Base-by-base conservation (phyloP, 768 basidiomycete species). In the Glaciozyma antarctica region DNA sequence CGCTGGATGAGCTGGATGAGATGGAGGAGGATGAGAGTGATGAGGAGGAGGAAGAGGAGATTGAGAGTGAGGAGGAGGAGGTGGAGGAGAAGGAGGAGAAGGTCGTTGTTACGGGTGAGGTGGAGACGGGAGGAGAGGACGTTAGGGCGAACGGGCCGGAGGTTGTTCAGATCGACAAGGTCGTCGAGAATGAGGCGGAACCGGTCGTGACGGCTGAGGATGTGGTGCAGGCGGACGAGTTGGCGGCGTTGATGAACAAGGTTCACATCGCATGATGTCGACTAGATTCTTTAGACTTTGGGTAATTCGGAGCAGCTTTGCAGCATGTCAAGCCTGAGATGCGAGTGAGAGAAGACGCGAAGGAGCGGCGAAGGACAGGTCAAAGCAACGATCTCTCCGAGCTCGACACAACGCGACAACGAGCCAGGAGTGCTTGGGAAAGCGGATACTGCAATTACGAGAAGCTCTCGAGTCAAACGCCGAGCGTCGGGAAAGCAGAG, bases 171-270 rank as follows among this genome's bases (percentile, higher is more conserved):
- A 70, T 64, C 22, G 71, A 73, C 58, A 47, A 43, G 10, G 41
- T 44, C 55, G 68, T 73, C 43, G 66, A 54, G 57, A 71, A 73
- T 26, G 71, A 68, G 43, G 77, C 80, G 30, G 60, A 67, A 52
- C 61, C 64, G 26, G 55, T 30, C 41, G 47, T 12, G 2, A 41
- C 34, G 15, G 56, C 65, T n/a, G 48, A 54, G 47, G 38, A 52
- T 44, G 44, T 21, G 48, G 62, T 71, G 62, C 65, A 72, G 54
- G 58, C 64, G 26, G 73, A 73, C 73, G 81, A 81, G 26, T 83
- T 91, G 17, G 84, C 84, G 17, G 83, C 86, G 66, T 76, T 85
- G 64, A 73, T 91, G 74, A 80, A 78, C 77, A 88, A 88, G 75
- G 83, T 87, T 43, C 67, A 67, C 38, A 64, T 73, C 28, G 55